Conservation (phyloP, 768 basidiomycete species). For the Boletus edulis region DNA sequence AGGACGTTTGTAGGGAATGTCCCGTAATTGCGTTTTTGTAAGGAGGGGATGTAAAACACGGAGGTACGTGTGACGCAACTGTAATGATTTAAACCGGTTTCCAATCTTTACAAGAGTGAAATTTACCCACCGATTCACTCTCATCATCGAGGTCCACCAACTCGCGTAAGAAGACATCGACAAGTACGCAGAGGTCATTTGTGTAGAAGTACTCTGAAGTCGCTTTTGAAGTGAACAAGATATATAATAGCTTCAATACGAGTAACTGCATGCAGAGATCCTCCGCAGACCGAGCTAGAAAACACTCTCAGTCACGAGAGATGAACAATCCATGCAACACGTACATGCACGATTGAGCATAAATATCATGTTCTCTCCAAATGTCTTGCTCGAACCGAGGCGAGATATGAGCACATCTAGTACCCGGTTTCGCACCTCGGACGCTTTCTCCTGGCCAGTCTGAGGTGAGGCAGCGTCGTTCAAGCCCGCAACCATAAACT, state of each 20-base stretch:
- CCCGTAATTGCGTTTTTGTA: slow-evolving; percentile 87
- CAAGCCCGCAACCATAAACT: slow-evolving; percentile 93
- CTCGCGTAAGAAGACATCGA: slow-evolving; percentile 97
- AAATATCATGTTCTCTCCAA: slow-evolving; percentile 98
- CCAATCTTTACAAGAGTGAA: background rate
- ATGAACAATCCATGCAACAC: slow-evolving; percentile 29
- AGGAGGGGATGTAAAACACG: slow-evolving; percentile 94
- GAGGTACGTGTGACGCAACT: slow-evolving; percentile 91
- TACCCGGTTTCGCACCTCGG: slow-evolving; percentile 69
- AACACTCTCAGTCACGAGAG: slow-evolving; percentile 3
- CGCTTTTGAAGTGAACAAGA: slow-evolving; percentile 90
- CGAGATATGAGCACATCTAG: slow-evolving; percentile 82
- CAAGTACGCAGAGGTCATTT: slow-evolving; percentile 92
- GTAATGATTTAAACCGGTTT: slow-evolving; percentile 34
- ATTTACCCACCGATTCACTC: slow-evolving; percentile 74
- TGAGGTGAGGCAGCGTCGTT: slow-evolving; percentile 26
- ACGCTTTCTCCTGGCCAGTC: slow-evolving; percentile 26
- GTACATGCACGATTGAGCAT: slow-evolving; percentile 94
- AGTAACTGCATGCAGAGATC: slow-evolving; percentile 94
- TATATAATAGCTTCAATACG: slow-evolving; percentile 90
- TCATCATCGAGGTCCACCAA: slow-evolving; percentile 90
- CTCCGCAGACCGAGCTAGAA: slow-evolving; percentile 81
- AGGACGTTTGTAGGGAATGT: slow-evolving; percentile 85
- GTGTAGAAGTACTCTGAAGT: slow-evolving; percentile 98
- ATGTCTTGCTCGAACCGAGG: slow-evolving; percentile 84